phyloP scores from a whole-genome alignment of 257 asterid genomes.

The Sherardia arvensis region DNA sequence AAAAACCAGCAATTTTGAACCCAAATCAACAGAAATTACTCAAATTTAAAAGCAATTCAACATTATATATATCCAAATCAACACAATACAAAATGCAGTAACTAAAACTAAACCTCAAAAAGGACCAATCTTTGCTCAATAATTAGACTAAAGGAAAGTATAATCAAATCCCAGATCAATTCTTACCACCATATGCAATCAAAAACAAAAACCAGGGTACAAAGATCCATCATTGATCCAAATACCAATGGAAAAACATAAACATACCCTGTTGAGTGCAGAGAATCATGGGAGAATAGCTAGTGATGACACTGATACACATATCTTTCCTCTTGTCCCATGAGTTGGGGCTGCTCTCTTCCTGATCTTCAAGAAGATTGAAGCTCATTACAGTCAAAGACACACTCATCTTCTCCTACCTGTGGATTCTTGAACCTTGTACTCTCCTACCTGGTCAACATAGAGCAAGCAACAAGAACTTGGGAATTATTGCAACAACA shows the following conservation, averaged over 20 bases:
- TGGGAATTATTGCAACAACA: not conserved
- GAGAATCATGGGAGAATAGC: conserved; percentile 82
- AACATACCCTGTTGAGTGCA: conserved; percentile 87
- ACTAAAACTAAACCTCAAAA: conserved; percentile 9
- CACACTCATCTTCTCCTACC: conserved; percentile 50
- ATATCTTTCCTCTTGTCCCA: conserved; percentile 95
- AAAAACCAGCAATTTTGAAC: conserved; percentile 3
- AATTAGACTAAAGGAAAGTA: conserved; percentile 4
- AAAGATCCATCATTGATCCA: conserved; percentile 16
- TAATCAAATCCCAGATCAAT: conserved; percentile 34
- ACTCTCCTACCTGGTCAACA: conserved; percentile 12
- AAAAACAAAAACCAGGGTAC: conserved; percentile 4
- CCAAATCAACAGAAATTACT: conserved; percentile 11
- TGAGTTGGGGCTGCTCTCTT: conserved; percentile 69
- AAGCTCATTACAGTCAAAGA: conserved; percentile 83
- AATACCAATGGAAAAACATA: not conserved
- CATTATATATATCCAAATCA: conserved; percentile 4
- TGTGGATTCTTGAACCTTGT: not conserved
- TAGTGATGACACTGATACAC: conserved; percentile 76
- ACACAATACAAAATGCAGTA: conserved; percentile 5
- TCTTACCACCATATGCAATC: conserved; percentile 20
- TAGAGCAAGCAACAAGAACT: conserved; percentile 4
- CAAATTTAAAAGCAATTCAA: not conserved
- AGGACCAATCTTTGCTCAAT: not conserved
- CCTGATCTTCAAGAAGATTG: conserved; percentile 91